Evolutionary conservation across 2,329 filamentous ascomycete genomes (phyloP).

Genomic region (Massarina eburnea): DNA sequence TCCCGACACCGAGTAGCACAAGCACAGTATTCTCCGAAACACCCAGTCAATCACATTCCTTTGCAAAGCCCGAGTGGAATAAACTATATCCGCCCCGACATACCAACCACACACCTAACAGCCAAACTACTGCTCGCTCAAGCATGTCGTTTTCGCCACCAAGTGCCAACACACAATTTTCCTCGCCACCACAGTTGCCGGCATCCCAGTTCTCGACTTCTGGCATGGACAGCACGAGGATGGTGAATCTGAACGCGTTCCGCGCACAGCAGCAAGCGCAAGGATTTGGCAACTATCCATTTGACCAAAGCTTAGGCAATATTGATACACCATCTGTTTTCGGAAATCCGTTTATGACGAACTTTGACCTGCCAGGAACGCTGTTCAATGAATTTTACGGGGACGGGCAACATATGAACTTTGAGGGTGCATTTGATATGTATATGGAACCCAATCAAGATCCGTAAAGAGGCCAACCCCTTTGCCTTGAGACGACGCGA

Average conservation of each 20-base stretch:
- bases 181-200: neutral
- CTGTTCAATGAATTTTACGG: neutral
- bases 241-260: neutral
- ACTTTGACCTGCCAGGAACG: slow-evolving; percentile 9
- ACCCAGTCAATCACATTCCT: neutral
- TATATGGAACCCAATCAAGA: neutral
- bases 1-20: neutral
- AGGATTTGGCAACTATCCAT: neutral
- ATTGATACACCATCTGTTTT: slow-evolving; percentile 6
- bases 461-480: neutral
- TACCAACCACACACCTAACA: slow-evolving; percentile 2
- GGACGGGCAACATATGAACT: neutral
- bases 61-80: neutral
- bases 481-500: neutral
- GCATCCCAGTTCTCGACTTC: neutral
- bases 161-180: neutral
- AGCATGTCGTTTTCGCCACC: neutral
- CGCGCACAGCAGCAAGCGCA: neutral
- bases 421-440: neutral
- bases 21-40: neutral
- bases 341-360: slow-evolving; percentile 13
- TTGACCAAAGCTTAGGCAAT: neutral
- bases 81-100: neutral
- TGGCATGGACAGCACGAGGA: neutral
- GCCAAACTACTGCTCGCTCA: slow-evolving; percentile 2